These are phyloP conservation scores for Silene vulgaris DNA, from an alignment of 179 eudicot species.

Conservation along the genomic window DNA sequence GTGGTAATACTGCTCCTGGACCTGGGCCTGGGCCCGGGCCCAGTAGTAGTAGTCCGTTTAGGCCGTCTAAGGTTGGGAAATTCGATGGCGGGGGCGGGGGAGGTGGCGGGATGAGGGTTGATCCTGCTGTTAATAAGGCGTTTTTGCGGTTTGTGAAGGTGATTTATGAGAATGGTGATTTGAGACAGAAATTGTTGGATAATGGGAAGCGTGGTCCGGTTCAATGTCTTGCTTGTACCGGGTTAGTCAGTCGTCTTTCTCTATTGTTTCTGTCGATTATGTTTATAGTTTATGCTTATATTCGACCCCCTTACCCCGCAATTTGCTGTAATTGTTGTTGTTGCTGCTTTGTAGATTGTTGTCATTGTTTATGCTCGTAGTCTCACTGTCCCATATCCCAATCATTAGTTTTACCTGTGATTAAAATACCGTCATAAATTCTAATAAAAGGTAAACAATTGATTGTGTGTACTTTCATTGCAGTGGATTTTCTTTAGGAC, in stretches of 20 bases:
- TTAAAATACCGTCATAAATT: too few species aligned
- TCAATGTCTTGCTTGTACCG: slow-evolving; percentile 6
- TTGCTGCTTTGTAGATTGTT: neutral
- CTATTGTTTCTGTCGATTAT: neutral
- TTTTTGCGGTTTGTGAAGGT: slow-evolving; percentile 1
- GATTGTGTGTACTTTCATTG: too few species aligned
- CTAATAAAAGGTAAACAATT: too few species aligned
- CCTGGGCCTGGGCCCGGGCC: neutral
- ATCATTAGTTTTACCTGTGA: too few species aligned
- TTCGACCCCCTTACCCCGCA: neutral
- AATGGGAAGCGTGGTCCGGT: neutral
- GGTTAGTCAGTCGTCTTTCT: slow-evolving; percentile 1
- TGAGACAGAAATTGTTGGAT: neutral
- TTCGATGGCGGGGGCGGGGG: neutral
- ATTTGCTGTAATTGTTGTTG: neutral
- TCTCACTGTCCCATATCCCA: neutral
- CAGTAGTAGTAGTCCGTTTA: slow-evolving; percentile 6
- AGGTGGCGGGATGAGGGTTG: neutral
- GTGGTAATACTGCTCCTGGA: neutral
- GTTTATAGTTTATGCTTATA: neutral
- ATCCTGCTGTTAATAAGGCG: neutral
- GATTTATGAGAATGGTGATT: slow-evolving; percentile 5
- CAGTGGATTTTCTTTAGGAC: too few species aligned
- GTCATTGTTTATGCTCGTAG: neutral
- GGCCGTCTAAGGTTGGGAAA: neutral